A percentile compares a stretch with the other conserved stretches of the same genome.
These are phyloP conservation scores for Solanum ossicruentum DNA, from an alignment of 257 asterid species.

Conservation along the genomic window DNA sequence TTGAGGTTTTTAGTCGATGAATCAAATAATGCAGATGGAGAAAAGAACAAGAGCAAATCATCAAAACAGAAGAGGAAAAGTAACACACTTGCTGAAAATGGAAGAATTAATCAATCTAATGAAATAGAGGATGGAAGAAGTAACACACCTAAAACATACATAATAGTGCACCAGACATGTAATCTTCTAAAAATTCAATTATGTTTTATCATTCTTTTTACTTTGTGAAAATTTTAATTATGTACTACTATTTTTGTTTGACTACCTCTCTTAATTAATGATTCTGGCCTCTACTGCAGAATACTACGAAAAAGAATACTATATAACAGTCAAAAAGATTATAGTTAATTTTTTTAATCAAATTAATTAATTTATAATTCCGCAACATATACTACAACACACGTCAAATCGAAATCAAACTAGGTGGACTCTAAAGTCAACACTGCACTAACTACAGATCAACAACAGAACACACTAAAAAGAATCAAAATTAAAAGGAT, in stretches of 20 bases:
- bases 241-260: neutral
- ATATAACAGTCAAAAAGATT: neutral
- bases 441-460: neutral
- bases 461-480: neutral
- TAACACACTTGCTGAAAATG: neutral
- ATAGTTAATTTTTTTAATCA: neutral
- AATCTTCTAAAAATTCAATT: no score
- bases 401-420: neutral
- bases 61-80: conserved; percentile 23
- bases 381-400: neutral
- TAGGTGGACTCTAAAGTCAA: neutral
- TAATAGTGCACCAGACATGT: no score
- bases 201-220: no score
- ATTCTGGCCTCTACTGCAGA: neutral
- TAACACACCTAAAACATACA: no score
- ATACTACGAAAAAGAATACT: neutral
- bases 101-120: neutral
- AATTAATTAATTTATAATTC: neutral
- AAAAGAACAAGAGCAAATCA: conserved; percentile 16
- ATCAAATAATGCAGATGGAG: conserved; percentile 6
- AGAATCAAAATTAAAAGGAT: neutral
- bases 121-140: conserved; percentile 11
- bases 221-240: no score
- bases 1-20: conserved; percentile 17
- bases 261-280: neutral